Conservation (phyloP, 179 eudicot species). For the Silene coronaria region DNA sequence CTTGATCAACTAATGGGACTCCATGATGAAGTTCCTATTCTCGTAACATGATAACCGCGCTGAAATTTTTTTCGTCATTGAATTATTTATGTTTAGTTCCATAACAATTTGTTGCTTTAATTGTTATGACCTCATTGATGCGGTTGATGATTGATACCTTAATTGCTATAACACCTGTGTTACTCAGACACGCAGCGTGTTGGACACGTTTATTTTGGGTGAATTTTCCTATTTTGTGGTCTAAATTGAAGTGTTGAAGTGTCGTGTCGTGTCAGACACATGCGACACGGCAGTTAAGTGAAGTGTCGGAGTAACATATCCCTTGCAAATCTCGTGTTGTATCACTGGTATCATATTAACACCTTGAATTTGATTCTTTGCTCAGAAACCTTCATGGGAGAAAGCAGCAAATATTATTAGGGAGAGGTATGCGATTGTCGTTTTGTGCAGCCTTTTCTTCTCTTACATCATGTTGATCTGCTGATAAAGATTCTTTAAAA, state of each 20-base stretch:
- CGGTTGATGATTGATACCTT: not conserved
- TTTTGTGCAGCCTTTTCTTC: not conserved
- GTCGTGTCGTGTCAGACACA: too few relatives aligned
- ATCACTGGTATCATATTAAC: not conserved
- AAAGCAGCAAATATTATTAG: slow-evolving; percentile 71
- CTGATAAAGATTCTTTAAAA: not conserved
- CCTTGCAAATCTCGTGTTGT: not conserved
- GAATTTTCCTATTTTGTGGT: too few relatives aligned
- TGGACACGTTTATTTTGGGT: too few relatives aligned
- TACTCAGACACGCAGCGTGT: too few relatives aligned
- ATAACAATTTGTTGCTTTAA: not conserved
- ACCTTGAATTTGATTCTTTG: not conserved
- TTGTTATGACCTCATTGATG: slow-evolving; percentile 3
- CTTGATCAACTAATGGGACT: not conserved
- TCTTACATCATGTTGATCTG: not conserved
- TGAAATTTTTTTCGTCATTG: not conserved
- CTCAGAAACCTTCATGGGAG: slow-evolving; percentile 98
- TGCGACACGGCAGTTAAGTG: too few relatives aligned
- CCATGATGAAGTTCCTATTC: not conserved
- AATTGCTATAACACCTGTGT: not conserved
- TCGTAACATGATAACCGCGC: not conserved
- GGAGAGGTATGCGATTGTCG: slow-evolving; percentile 51
- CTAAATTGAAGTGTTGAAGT: too few relatives aligned
- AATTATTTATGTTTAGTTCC: too few relatives aligned
- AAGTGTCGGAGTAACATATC: too few relatives aligned